A percentile compares a stretch with the other conserved stretches of the same genome.
Conservation (phyloP, 495 filamentous ascomycete species). For the Physcia stellaris region DNA sequence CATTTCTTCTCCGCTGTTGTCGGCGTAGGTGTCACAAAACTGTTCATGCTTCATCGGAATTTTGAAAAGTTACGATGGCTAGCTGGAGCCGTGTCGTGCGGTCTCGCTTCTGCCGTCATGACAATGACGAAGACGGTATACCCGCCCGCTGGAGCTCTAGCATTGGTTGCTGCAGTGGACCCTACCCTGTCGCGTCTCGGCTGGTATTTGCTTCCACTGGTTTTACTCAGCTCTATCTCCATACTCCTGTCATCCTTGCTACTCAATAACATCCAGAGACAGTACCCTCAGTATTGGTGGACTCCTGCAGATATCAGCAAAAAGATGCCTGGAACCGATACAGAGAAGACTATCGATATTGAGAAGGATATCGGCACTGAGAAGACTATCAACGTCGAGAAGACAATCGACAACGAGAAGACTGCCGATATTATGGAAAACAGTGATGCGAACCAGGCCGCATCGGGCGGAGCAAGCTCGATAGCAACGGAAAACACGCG, state of each 20-base stretch:
- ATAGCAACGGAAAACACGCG: too few species aligned
- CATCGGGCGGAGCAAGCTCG: too few species aligned
- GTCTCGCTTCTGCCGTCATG: slow-evolving; percentile 58
- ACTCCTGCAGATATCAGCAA: too few species aligned
- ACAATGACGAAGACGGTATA: slow-evolving; percentile 65
- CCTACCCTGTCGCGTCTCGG: slow-evolving; percentile 42
- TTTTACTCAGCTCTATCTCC: slow-evolving; percentile 48
- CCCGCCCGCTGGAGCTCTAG: slow-evolving; percentile 80
- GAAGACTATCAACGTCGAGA: too few species aligned
- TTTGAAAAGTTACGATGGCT: slow-evolving; percentile 49
- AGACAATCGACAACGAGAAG: too few species aligned
- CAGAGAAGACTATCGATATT: too few species aligned
- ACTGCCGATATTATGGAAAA: too few species aligned
- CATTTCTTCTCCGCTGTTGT: slow-evolving; percentile 55
- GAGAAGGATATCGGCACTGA: too few species aligned
- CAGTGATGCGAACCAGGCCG: too few species aligned
- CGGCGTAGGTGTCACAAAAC: slow-evolving; percentile 55
- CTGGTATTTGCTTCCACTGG: slow-evolving; percentile 58
- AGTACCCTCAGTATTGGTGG: slow-evolving; percentile 75
- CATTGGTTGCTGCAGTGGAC: slow-evolving; percentile 60
- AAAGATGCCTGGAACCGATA: too few species aligned
- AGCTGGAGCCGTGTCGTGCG: slow-evolving; percentile 56
- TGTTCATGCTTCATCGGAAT: slow-evolving; percentile 44
- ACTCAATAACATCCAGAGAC: slow-evolving; percentile 63
- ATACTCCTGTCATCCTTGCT: slow-evolving; percentile 55